phyloP scores from a whole-genome alignment of 495 filamentous ascomycete species.

The Penicillium soppii region DNA sequence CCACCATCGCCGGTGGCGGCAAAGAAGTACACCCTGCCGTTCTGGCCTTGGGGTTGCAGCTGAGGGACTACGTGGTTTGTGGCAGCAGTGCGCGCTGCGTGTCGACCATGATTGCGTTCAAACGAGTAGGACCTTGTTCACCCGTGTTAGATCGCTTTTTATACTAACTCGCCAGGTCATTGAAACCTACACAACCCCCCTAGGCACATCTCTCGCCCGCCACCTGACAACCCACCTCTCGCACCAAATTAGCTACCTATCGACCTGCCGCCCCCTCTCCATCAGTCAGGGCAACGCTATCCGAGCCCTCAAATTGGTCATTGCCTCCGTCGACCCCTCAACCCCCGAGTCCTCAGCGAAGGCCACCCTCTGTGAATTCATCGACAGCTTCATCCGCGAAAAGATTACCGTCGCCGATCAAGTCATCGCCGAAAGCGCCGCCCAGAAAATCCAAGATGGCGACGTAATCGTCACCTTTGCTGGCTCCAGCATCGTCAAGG shows the following conservation, averaged over 20 bases:
- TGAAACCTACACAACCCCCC: constrained; percentile 84
- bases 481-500: constrained; percentile 81
- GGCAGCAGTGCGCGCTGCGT: constrained; percentile 88
- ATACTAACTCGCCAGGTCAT: constrained; percentile 63
- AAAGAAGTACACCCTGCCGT: constrained; percentile 92
- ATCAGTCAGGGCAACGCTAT: constrained; percentile 96
- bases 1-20: constrained; percentile 68
- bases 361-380: constrained; percentile 68
- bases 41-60: constrained; percentile 81
- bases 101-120: constrained; percentile 84
- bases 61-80: constrained; percentile 83
- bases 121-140: constrained; percentile 62
- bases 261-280: constrained; percentile 86
- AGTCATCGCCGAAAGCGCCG: constrained; percentile 74
- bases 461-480: constrained; percentile 88
- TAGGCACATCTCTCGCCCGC: constrained; percentile 76
- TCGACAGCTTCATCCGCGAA: constrained; percentile 88
- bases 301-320: constrained; percentile 84
- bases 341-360: constrained; percentile 78
- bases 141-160: neutral
- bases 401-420: constrained; percentile 83
- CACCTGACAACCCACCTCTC: constrained; percentile 93
- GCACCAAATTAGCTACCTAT: constrained; percentile 91
- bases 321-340: constrained; percentile 81
- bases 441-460: constrained; percentile 70